Base-by-base conservation (phyloP, 345 rosid species). In the Salix suchowensis region DNA sequence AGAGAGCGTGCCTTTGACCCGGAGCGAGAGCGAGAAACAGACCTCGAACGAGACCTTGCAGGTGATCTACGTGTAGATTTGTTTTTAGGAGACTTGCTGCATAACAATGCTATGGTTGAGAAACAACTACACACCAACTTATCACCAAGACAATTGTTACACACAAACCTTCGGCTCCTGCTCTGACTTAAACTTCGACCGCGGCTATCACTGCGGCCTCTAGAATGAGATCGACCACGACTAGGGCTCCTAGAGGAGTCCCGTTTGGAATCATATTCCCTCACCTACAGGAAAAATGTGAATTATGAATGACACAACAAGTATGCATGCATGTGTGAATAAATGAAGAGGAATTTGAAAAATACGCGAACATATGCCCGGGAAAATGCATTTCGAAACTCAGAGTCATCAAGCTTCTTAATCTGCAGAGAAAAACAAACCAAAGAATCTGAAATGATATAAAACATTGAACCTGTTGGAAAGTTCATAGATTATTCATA, bases 81-180 rank as follows among this genome's bases (percentile, higher is more conserved):
- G 69, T 82, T 84, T 78, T 85, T 91, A 30, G 96, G 94, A 77
- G 97, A 91, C 85, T 88, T 90, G 89, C 94, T 91, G 89, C 84
- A 84, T 68, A 23, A 74, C n/a, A 70, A 67, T 67, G 37, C 24
- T 42, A 70, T 21, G 48, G 52, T 73, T 74, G 39, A 69, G 60
- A 77, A 72, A 78, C 7, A 82, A 30, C 28, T n/a, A 62, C n/a
- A 76, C 34, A 67, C 52, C 18, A 67, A 23, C 65, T 19, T 66
- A 64, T 34, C 37, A 67, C 18, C 34, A 26, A 39, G 12, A 8
- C 1, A 7, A 42, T 30, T 68, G 2, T 21, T 7, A 6, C 23
- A 37, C 14, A 75, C 75, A 75, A 68, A 88, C 91, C 97, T 91
- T 85, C 67, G 69, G 94, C 93, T 80, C 87, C 87, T 71, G 74